Conservation (phyloP, 495 filamentous ascomycete species). For the Penicillium verhagenii region DNA sequence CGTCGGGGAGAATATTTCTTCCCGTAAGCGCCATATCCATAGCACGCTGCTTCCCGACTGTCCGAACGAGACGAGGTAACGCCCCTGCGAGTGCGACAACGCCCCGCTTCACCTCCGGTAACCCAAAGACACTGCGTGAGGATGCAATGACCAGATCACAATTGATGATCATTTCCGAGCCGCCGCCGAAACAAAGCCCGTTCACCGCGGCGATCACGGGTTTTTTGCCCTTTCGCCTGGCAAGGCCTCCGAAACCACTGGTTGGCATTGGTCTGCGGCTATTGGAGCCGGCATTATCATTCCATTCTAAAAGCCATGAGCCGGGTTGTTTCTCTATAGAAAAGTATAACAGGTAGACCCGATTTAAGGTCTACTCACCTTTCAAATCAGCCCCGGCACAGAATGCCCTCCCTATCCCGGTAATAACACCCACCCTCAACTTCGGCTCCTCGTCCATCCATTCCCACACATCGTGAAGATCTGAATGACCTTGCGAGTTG, state of each 20-base stretch:
- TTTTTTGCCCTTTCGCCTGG: constrained; percentile 48
- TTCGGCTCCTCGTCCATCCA: constrained; percentile 58
- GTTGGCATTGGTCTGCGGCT: constrained; percentile 16
- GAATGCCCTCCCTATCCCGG: constrained; percentile 56
- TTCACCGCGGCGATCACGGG: constrained; percentile 77
- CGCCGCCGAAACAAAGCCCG: constrained; percentile 72
- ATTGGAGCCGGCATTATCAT: constrained; percentile 17
- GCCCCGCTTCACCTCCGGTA: constrained; percentile 72
- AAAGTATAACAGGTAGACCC: too few species aligned
- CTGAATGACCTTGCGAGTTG: constrained; percentile 49
- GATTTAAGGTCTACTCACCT: constrained; percentile 28
- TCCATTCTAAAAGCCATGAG: constrained; percentile 39
- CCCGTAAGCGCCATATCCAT: constrained; percentile 75
- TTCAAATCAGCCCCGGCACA: constrained; percentile 61
- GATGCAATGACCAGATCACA: constrained; percentile 66
- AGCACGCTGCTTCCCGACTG: constrained; percentile 66
- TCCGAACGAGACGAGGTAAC: constrained; percentile 67
- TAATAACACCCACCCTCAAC: constrained; percentile 55
- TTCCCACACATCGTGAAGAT: constrained; percentile 51
- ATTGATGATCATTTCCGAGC: constrained; percentile 73
- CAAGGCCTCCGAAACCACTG: constrained; percentile 41
- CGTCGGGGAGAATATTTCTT: constrained; percentile 51
- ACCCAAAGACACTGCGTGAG: constrained; percentile 52
- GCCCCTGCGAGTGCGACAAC: constrained; percentile 71
- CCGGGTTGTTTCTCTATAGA: background rate